A percentile compares a stretch with the other conserved stretches of the same genome.
phyloP scores from a whole-genome alignment of 257 asterid species.

The Ajuga chamaepitys region DNA sequence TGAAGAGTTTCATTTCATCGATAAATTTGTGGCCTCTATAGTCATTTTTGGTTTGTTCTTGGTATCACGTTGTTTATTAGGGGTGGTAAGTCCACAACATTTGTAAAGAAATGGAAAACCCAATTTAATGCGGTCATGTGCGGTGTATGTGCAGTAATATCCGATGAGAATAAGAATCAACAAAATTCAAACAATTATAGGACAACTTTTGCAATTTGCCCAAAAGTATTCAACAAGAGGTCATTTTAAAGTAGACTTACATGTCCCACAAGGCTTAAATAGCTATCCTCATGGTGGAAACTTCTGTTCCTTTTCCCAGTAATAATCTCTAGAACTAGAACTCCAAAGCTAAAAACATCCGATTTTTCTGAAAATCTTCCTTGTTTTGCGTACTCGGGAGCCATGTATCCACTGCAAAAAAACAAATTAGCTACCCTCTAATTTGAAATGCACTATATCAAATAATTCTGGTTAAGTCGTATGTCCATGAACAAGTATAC shows the following conservation, averaged over 20 bases:
- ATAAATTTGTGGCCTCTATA: too few relatives aligned
- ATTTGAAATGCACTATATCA: not conserved
- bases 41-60: too few relatives aligned
- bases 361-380: conserved; percentile 24
- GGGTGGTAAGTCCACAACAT: too few relatives aligned
- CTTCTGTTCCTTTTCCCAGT: conserved; percentile 19
- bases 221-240: too few relatives aligned
- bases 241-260: conserved; percentile 11
- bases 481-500: not conserved
- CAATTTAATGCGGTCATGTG: too few relatives aligned
- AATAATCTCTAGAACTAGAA: conserved; percentile 17
- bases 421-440: not conserved
- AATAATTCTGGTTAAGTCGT: not conserved
- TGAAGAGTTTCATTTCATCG: too few relatives aligned
- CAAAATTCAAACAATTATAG: too few relatives aligned
- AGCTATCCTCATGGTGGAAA: conserved; percentile 9
- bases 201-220: too few relatives aligned
- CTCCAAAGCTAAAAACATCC: conserved; percentile 27
- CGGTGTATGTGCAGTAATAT: too few relatives aligned
- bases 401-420: conserved; percentile 18
- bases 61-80: too few relatives aligned
- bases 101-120: too few relatives aligned
- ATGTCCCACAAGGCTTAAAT: conserved; percentile 4
- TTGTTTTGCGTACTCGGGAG: not conserved
- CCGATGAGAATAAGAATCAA: too few relatives aligned